Evolutionary conservation across 257 asterid species (phyloP), one percentile per base, ranked within the genome.

Genomic region (Nicotiana otophora): DNA sequence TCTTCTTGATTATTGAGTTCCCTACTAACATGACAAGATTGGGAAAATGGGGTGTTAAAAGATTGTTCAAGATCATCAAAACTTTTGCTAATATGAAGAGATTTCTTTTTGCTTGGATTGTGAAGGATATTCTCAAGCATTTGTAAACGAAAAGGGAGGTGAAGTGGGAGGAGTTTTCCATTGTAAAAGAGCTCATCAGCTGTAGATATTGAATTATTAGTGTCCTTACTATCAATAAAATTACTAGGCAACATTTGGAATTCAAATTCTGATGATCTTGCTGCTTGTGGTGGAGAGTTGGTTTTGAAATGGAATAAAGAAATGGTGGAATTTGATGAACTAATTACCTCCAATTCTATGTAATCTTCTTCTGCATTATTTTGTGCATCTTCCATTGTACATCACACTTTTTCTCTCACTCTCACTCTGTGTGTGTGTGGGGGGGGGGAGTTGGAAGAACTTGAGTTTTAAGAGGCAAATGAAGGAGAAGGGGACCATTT

Each of bases 111-210:
- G 7, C 89, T 20, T 77, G 76, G 42, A 23, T 86, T 83, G 26
- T 87, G 88, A 8, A 91, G 90, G n/a, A 91, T 92, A 69, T 90
- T 92, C 66, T 91, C 92, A 28, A 91, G 90, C 95, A 93, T 91
- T 81, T 93, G 89, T 81, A 92, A 87, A 36, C 98, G 91, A 8
- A 97, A 95, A 1, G 96, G 95, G 86, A 91, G 93, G 82, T 93
- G 98, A 72, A 95, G 98, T n/a, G 98, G 98, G 84, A 95, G 98
- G 87, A 95, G 95, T 57, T 92, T 92, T 0, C 98, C 98, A 89
- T 91, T 93, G 90, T 90, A 91, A 91, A 95, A 95, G 86, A 95
- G 98, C 66, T 95, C 94, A 79, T 95, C 98, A 0, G 98, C 98
- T 0, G 97, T 89, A 5, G 95, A 89, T 15, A 93, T 54, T 54